Evolutionary conservation across 2,329 filamentous ascomycete genomes (phyloP), one percentile per base, ranked within the genome.

Genomic region (Fonsecaea multimorphosa): DNA sequence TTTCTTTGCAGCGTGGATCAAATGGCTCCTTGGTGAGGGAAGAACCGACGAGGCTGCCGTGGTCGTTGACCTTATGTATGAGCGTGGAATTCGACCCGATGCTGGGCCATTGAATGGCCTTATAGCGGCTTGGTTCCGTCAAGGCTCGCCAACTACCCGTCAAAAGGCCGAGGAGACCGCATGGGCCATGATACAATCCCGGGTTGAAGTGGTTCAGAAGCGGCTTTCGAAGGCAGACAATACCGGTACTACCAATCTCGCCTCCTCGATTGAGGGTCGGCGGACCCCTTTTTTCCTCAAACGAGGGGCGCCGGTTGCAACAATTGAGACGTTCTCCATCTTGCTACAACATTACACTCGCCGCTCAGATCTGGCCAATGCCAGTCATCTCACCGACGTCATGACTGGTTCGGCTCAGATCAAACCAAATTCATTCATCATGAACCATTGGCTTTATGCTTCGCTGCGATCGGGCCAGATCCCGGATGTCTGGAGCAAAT

Each of bases 1-100:
- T 77, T 91, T 97, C 77, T 90, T 93, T 70, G 91, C 89, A 36
- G 93, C 92, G 72, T 97, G 93, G 93, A 84, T 96, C 73, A 94
- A 94, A 77, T 87, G 90, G 57, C 85, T 96, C 8, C 90, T 96
- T 63, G 89, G 89, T 16, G 86, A 88, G 64, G 88, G 87, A 1
- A 86, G 92, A 69, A 78, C 91, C 14, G 85, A 90, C 63, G 90
- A 89, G 1, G 91, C 92, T 2, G 83, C 86, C 59, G 86, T 87
- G 66, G 91, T 96, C 8, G 81, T 95, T 31, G 85, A 90, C 14
- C 83, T 93, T 68, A 94, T 96, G 90, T 87, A 88, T 71, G 82
- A 85, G 59, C 86, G 85, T 72, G 87, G 87, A 1, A 85, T 93
- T 36, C 82, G 83, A 64, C 88, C 91, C 1, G 87, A 91, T 46